These are phyloP conservation scores for Vanrija sp. DNA, from an alignment of 1,284 basidiomycete species.

Conservation along the genomic window DNA sequence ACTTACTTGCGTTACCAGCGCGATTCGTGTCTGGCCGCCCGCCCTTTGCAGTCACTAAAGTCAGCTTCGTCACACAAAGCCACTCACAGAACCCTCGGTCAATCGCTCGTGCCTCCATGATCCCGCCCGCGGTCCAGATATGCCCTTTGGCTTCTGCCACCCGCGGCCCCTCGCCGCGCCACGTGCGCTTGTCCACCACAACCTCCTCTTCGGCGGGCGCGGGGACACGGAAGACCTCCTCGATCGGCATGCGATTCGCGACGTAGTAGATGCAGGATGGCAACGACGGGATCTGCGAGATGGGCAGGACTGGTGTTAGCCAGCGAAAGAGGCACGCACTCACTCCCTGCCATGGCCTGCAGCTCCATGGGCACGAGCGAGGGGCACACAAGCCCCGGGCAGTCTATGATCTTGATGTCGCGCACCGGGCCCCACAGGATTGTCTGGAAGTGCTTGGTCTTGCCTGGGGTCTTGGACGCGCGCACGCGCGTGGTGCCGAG, in stretches of 20 bases:
- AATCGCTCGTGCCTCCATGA: conserved; percentile 71
- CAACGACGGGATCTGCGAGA: conserved; percentile 77
- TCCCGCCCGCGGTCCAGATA: conserved; percentile 55
- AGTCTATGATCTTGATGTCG: conserved; percentile 76
- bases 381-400: conserved; percentile 79
- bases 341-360: conserved; percentile 55
- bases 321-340: conserved; percentile 9
- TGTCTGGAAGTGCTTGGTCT: conserved; percentile 94
- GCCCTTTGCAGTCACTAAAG: conserved; percentile 72
- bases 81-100: conserved; percentile 62
- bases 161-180: conserved; percentile 12
- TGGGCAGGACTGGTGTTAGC: conserved; percentile 66
- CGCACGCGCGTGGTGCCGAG: conserved; percentile 76
- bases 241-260: conserved; percentile 68
- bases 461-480: conserved; percentile 85
- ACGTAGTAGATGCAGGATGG: conserved; percentile 69
- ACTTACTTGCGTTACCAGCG: conserved; percentile 80
- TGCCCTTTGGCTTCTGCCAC: neutral
- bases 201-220: conserved; percentile 44
- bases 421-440: conserved; percentile 68
- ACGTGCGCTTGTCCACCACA: conserved; percentile 41
- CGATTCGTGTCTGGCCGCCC: conserved; percentile 81
- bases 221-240: conserved; percentile 61
- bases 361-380: conserved; percentile 72
- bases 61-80: conserved; percentile 1